A percentile compares a stretch with the other conserved stretches of the same genome.
Evolutionary conservation across 805 yeast species (phyloP).

Genomic region (Diddensiella caesifluorescens): DNA sequence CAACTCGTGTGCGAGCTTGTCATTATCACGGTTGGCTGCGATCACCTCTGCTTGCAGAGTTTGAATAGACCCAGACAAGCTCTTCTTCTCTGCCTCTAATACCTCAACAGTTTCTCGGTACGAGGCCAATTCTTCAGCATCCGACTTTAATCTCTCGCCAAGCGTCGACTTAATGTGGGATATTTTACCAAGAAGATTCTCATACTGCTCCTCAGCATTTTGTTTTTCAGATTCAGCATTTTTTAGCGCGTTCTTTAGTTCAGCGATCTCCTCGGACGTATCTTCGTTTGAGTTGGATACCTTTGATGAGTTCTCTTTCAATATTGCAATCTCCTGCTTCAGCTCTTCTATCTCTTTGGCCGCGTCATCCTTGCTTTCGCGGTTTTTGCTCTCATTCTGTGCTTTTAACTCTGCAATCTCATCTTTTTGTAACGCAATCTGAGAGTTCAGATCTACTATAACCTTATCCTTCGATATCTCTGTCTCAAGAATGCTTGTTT

Average conservation of each 20-base stretch:
- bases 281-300: neutral
- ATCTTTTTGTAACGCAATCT: neutral
- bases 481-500: no score
- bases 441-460: neutral
- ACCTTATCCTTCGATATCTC: no score
- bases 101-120: conserved; percentile 33
- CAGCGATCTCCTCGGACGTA: conserved; percentile 30
- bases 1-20: conserved; percentile 27
- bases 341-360: conserved; percentile 10
- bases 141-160: conserved; percentile 43
- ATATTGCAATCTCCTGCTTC: conserved; percentile 1
- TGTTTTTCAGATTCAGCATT: conserved; percentile 41
- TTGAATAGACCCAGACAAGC: conserved; percentile 31
- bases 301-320: neutral
- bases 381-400: neutral
- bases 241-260: conserved; percentile 56
- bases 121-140: conserved; percentile 30
- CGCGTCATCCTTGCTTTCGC: neutral
- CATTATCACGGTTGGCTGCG: conserved; percentile 27
- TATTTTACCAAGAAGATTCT: conserved; percentile 33
- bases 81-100: conserved; percentile 32
- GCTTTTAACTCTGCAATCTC: conserved; percentile 3
- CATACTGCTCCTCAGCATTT: conserved; percentile 38
- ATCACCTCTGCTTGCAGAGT: conserved; percentile 38
- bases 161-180: conserved; percentile 33